Evolutionary conservation across 2,329 filamentous ascomycete species (phyloP), one percentile per base, ranked within the genome.

Genomic region (Arthrinium puccinioides): DNA sequence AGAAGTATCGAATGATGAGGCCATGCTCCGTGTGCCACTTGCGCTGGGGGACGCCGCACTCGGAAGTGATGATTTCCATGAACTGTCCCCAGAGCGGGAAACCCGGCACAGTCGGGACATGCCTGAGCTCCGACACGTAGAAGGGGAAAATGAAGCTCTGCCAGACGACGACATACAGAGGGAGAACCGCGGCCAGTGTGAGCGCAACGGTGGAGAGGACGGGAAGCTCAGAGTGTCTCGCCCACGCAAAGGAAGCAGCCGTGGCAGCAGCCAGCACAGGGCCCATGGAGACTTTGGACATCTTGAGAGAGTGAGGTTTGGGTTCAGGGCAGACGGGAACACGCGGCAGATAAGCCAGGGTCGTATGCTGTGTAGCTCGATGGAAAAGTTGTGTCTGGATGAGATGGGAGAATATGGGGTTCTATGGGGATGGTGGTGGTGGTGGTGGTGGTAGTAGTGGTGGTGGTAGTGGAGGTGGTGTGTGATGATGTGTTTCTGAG

Each of bases 1-100:
- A 67, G 54, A 63, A 67, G 43, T 67, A 68, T 37, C 65, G 57
- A 36, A 67, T 58, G 31, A 67, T 63, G 21, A 59, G 55, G 13
- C 63, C 64, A 32, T 64, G 53, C 18, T 59, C 34, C 25, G 56
- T 41, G 45, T 67, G 64, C 64, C 65, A 68, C 40, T 52, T 40
- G 29, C 64, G 58, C 39, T 66, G 63, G 13, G 61, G 55, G 6
- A 65, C 51, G 36, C 64, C 64, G 32, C 59, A 60, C 44, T 68
- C 64, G 32, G 55, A 51, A 11, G 51, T 53, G 41, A 67, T 62
- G 44, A 68, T 62, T 13, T 52, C 51, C 32, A 64, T 53, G 46
- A 67, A 61, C 29, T 66, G 63, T 3, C 64, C 62, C 59, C 60
- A 66, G 15, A 67, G 57, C 32, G 63, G 65, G 36, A 55, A 60